Conservation (phyloP, 2,329 filamentous ascomycete species). For the Macroventuria anomochaeta region DNA sequence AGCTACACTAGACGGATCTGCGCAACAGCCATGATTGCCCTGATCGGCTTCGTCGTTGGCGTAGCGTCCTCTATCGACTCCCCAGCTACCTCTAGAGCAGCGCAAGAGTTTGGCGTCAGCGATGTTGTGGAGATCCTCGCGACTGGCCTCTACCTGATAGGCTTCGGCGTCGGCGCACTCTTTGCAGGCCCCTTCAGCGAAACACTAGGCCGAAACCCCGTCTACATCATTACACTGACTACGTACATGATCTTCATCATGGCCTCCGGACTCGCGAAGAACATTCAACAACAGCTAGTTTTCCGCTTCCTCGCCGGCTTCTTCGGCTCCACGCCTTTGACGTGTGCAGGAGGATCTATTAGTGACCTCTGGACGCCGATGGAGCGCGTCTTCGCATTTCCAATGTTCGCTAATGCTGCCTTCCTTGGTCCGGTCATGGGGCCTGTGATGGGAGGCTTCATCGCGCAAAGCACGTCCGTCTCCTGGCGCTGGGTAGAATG, state of each 20-base stretch:
- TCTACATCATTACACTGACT: slow-evolving; percentile 38
- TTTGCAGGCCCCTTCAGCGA: slow-evolving; percentile 57
- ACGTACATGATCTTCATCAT: slow-evolving; percentile 44
- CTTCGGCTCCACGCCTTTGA: slow-evolving; percentile 50
- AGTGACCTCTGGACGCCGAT: slow-evolving; percentile 31
- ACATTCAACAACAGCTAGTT: slow-evolving; percentile 57
- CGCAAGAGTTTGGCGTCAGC: slow-evolving; percentile 54
- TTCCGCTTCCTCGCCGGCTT: slow-evolving; percentile 59
- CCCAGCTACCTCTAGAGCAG: slow-evolving; percentile 57
- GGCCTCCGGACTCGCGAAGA: slow-evolving; percentile 46
- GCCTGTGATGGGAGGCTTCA: slow-evolving; percentile 51
- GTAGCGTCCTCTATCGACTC: slow-evolving; percentile 62
- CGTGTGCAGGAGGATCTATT: slow-evolving; percentile 27
- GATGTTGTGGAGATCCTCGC: slow-evolving; percentile 55
- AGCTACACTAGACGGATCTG: slow-evolving; percentile 33
- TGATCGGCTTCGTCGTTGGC: slow-evolving; percentile 58
- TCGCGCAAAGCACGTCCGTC: slow-evolving; percentile 24
- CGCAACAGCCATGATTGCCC: slow-evolving; percentile 44
- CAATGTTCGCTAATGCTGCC: slow-evolving; percentile 30
- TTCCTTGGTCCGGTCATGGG: slow-evolving; percentile 45
- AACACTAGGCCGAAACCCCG: slow-evolving; percentile 51
- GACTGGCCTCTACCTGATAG: slow-evolving; percentile 54
- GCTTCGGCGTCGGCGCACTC: slow-evolving; percentile 55
- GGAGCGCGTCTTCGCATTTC: slow-evolving; percentile 35
- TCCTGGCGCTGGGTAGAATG: slow-evolving; percentile 40